phyloP scores from a whole-genome alignment of 371 early-diverging fungal genomes.

The Mucor saturninus region DNA sequence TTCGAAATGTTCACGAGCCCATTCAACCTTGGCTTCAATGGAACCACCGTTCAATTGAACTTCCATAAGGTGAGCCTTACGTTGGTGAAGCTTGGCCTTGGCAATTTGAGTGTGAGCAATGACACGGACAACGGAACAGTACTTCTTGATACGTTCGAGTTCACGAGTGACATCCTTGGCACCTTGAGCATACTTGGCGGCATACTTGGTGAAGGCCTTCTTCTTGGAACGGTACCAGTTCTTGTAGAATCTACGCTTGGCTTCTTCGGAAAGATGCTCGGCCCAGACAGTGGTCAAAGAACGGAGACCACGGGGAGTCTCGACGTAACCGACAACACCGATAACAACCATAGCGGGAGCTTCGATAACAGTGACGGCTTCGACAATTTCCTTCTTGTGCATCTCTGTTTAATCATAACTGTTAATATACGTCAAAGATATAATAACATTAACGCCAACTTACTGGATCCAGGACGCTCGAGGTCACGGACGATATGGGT shows the following conservation, averaged over 20 bases:
- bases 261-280: slow-evolving; percentile 97
- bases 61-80: slow-evolving; percentile 99
- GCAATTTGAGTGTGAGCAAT: slow-evolving; percentile 98
- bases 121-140: slow-evolving; percentile 98
- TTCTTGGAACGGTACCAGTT: slow-evolving; percentile 99
- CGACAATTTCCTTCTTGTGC: slow-evolving; percentile 99
- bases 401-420: slow-evolving; percentile 63
- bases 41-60: slow-evolving; percentile 99
- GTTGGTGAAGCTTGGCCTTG: slow-evolving; percentile 96
- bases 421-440: not conserved
- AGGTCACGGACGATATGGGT: slow-evolving; percentile 99
- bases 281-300: slow-evolving; percentile 99
- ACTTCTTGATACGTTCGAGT: slow-evolving; percentile 98
- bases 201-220: slow-evolving; percentile 99
- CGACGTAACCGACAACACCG: slow-evolving; percentile 99
- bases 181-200: slow-evolving; percentile 93
- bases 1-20: slow-evolving; percentile 97
- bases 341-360: slow-evolving; percentile 98
- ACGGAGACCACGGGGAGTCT: slow-evolving; percentile 98
- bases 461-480: slow-evolving; percentile 95
- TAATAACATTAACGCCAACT: slow-evolving; percentile 27
- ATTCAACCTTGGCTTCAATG: slow-evolving; percentile 97
- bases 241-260: slow-evolving; percentile 99
- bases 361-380: slow-evolving; percentile 99
- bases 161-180: slow-evolving; percentile 91